Base-by-base conservation (phyloP, 495 filamentous ascomycete species). In the Schizothecium vesticola region DNA sequence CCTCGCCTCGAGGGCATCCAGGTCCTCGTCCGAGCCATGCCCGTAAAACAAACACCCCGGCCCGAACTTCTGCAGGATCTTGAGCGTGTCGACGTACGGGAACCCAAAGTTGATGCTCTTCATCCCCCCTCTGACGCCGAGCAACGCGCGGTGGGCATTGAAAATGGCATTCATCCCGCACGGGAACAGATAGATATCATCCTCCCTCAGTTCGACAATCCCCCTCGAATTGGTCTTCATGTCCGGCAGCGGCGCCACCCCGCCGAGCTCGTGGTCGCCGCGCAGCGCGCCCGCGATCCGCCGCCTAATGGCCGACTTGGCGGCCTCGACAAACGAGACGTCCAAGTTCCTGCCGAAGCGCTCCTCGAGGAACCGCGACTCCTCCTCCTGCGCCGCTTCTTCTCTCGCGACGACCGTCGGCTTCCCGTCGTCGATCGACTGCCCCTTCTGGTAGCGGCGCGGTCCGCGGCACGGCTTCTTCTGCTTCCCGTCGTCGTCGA, bases 121-220 rank as follows among this genome's bases (percentile, higher is more conserved):
- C 67, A 83, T 74, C 25, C 73, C 78, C 12, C 86, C 87, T 57
- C 87, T 84, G 4, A 85, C 81, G 66, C 79, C 80, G 68, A 96
- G 77, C 22, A 97, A 76, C 29, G 84, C 85, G 63, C 89, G 89
- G 77, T 98, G 95, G 0, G 90, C 84, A 69, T 92, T 91, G 79
- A 93, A 99, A 23, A 99, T 97, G 43, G 95, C 87, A 73, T 89
- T 97, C 94, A 99, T 99, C 25, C 95, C 95, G 59, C 86, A 89
- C 1, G 96, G 91, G 71, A 91, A 92, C 0, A 98, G 83, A 71
- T 91, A 95, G 43, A 99, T 89, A 76, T 98, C 96, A 21, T 94
- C 87, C 77, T 96, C 93, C 9, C 88, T 88, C 63, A 97, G 90
- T 24, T 87, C 90, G 55, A 84, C 84, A 3, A 92, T 83, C 67